Conservation (phyloP, 2,329 filamentous ascomycete genomes). For the Sclerotinia subarctica region DNA sequence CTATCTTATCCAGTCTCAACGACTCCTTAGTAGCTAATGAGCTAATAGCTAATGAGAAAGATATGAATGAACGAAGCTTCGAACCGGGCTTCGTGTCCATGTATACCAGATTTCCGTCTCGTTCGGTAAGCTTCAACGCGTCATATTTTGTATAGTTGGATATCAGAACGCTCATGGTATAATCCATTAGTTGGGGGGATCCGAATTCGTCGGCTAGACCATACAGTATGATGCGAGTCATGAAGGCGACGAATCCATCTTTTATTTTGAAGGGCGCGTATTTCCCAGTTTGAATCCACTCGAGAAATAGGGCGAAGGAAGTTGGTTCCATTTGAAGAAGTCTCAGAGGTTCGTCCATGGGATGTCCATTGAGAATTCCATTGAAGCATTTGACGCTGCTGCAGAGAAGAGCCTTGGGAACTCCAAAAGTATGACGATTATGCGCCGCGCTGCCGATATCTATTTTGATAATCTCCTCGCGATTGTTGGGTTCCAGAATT, state of each 20-base stretch:
- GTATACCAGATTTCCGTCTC: not conserved
- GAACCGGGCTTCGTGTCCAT: not conserved
- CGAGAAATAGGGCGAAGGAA: not conserved
- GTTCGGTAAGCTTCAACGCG: not conserved
- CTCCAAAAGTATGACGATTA: not conserved
- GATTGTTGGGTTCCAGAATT: too few species aligned
- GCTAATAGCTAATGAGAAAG: not conserved
- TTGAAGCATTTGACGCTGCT: not conserved
- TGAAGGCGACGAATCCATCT: not conserved
- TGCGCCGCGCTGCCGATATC: not conserved
- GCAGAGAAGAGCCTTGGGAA: not conserved
- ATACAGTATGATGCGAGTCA: not conserved
- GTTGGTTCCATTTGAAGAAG: not conserved
- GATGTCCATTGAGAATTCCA: too few species aligned
- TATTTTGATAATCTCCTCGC: not conserved
- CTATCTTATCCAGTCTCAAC: not conserved
- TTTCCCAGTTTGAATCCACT: not conserved
- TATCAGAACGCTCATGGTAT: constrained; percentile 4
- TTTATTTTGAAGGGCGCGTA: not conserved
- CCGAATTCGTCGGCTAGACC: not conserved
- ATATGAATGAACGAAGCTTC: not conserved
- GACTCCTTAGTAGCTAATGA: not conserved
- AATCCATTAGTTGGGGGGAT: not conserved
- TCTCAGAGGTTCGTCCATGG: not conserved
- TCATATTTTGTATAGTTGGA: not conserved